Conservation (phyloP, 2,329 filamentous ascomycete genomes). For the Cladophialophora immunda region DNA sequence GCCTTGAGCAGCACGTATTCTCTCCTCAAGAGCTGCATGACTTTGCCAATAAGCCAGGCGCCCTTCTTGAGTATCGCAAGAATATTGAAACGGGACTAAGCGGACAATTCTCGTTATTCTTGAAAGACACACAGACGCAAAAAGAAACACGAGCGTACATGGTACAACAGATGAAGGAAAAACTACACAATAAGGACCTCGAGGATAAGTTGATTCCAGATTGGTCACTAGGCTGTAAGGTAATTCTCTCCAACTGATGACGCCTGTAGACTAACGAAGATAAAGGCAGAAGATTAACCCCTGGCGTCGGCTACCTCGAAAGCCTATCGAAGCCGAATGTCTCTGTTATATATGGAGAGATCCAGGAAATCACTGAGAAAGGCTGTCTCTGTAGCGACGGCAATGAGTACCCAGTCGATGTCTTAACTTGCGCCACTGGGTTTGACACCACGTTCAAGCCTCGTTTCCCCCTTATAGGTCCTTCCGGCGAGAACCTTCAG, state of each 20-base stretch:
- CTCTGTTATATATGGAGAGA: conserved; percentile 13
- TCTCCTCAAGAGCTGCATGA: conserved; percentile 32
- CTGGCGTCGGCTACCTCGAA: conserved; percentile 44
- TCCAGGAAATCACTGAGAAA: conserved; percentile 42
- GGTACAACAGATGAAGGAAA: conserved; percentile 38
- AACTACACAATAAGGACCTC: conserved; percentile 34
- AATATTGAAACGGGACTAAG: conserved; percentile 37
- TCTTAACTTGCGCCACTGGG: conserved; percentile 49
- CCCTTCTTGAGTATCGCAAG: conserved; percentile 33
- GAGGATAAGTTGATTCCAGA: conserved; percentile 38
- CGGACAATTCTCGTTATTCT: conserved; percentile 36
- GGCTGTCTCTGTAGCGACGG: conserved; percentile 45
- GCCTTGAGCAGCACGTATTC: conserved; percentile 40
- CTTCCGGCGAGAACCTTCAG: conserved; percentile 46
- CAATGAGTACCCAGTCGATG: conserved; percentile 43
- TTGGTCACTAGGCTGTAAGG: conserved; percentile 26
- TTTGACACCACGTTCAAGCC: conserved; percentile 48
- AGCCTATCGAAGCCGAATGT: conserved; percentile 40
- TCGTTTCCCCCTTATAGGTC: conserved; percentile 46
- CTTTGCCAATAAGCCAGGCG: conserved; percentile 35
- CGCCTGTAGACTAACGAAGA: no score
- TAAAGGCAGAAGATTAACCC: conserved; percentile 55
- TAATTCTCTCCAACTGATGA: no score
- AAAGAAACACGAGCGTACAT: conserved; percentile 30
- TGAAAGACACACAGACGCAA: conserved; percentile 28